These are phyloP conservation scores for Yamadazyma blattariae DNA, from an alignment of 1,139 yeast species.

Conservation along the genomic window DNA sequence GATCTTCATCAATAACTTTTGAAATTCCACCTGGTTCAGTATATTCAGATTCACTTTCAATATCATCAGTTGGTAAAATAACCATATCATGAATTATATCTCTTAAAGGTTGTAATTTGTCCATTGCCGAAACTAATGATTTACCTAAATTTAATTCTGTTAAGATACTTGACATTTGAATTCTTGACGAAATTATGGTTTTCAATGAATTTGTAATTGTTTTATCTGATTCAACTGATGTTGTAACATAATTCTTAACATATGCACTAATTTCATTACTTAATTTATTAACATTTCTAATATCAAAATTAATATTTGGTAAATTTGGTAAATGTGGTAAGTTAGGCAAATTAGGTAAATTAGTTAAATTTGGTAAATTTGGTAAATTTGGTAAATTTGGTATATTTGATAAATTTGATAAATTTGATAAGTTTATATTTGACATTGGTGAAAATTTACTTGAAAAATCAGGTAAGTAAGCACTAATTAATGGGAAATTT, in stretches of 20 bases:
- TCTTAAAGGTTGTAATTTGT: constrained; percentile 54
- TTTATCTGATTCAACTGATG: constrained; percentile 1
- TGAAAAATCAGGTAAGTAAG: constrained; percentile 6
- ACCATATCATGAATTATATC: constrained; percentile 49
- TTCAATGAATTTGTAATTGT: constrained; percentile 10
- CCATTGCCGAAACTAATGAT: constrained; percentile 52
- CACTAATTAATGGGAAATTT: constrained; percentile 3
- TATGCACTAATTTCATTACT: constrained; percentile 11
- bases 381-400: constrained; percentile 4
- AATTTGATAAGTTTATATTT: neutral
- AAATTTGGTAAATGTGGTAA: constrained; percentile 5
- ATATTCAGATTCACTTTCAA: constrained; percentile 17
- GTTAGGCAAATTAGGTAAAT: constrained; percentile 5
- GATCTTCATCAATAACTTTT: constrained; percentile 41
- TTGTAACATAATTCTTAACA: constrained; percentile 7
- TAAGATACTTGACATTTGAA: constrained; percentile 49
- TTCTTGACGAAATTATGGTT: constrained; percentile 39
- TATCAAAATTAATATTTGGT: constrained; percentile 8
- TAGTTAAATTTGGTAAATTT: constrained; percentile 7
- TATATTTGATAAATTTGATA: constrained; percentile 5
- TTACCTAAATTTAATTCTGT: constrained; percentile 52
- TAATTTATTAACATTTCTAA: constrained; percentile 9
- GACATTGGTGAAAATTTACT: neutral
- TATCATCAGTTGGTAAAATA: constrained; percentile 47
- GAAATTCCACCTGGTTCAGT: constrained; percentile 59